Conservation (phyloP, 2,329 filamentous ascomycete genomes). For the Fusarium udum region DNA sequence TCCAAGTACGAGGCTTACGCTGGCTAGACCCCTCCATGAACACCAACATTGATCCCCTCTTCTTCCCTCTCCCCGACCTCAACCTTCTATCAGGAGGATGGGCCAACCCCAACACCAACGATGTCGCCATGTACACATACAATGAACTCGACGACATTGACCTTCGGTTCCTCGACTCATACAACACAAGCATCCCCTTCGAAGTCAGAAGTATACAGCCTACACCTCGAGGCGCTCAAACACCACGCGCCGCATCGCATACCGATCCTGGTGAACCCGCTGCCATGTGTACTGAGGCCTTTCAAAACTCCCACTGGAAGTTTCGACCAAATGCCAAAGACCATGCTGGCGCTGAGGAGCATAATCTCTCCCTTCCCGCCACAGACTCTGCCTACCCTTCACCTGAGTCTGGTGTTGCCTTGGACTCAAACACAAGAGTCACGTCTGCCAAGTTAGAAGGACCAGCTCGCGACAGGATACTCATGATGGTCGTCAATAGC, state of each 20-base stretch:
- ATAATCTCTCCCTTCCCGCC: slow-evolving; percentile 45
- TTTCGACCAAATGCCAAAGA: slow-evolving; percentile 47
- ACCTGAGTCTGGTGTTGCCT: slow-evolving; percentile 36
- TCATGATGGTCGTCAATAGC: slow-evolving; percentile 44
- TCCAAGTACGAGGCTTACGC: neutral
- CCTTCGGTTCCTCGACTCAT: slow-evolving; percentile 46
- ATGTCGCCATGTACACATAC: slow-evolving; percentile 13
- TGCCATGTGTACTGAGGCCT: slow-evolving; percentile 38
- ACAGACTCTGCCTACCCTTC: slow-evolving; percentile 31
- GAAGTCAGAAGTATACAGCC: slow-evolving; percentile 32
- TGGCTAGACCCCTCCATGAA: slow-evolving; percentile 2
- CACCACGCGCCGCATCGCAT: slow-evolving; percentile 4
- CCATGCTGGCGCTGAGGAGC: slow-evolving; percentile 45
- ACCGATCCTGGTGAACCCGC: slow-evolving; percentile 25
- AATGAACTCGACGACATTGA: slow-evolving; percentile 47
- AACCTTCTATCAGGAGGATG: slow-evolving; percentile 34
- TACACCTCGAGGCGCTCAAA: slow-evolving; percentile 13
- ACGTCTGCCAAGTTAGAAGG: slow-evolving; percentile 33
- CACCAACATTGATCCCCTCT: slow-evolving; percentile 5
- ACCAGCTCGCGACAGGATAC: slow-evolving; percentile 42
- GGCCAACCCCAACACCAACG: neutral
- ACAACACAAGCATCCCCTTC: slow-evolving; percentile 46
- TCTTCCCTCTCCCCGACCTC: slow-evolving; percentile 30
- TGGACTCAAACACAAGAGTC: slow-evolving; percentile 28
- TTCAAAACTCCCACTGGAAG: slow-evolving; percentile 43